A percentile compares a stretch with the other conserved stretches of the same genome.
Evolutionary conservation across 768 basidiomycete species (phyloP).

Genomic region (Suillus subalutaceus): DNA sequence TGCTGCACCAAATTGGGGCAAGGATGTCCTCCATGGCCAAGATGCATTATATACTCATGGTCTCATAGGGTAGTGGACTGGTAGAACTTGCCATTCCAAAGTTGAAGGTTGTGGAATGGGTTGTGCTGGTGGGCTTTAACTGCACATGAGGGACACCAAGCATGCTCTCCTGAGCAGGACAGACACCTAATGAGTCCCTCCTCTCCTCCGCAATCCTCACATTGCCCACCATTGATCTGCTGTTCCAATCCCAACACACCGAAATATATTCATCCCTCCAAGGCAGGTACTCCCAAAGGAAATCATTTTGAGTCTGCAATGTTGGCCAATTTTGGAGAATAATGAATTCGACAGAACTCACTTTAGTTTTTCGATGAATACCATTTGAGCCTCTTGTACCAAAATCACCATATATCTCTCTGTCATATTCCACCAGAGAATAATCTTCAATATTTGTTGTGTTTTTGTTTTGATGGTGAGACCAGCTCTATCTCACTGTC

Average conservation of each 20-base stretch:
- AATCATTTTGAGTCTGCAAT: constrained; percentile 9
- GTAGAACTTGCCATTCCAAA: constrained; percentile 26
- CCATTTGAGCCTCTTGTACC: not conserved
- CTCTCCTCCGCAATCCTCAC: not conserved
- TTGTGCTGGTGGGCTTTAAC: constrained; percentile 1
- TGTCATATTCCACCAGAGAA: not conserved
- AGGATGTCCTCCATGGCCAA: constrained; percentile 24
- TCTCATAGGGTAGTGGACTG: constrained; percentile 17
- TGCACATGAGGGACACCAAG: constrained; percentile 7
- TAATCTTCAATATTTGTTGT: not conserved
- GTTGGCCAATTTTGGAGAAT: no score
- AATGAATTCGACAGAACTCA: not conserved
- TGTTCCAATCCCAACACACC: not conserved
- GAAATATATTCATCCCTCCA: not conserved
- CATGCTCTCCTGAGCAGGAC: constrained; percentile 8
- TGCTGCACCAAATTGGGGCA: constrained; percentile 15
- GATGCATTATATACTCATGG: constrained; percentile 19
- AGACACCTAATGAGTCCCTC: not conserved
- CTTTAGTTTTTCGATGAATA: not conserved
- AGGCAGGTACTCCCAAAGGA: constrained; percentile 1
- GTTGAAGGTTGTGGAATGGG: constrained; percentile 22
- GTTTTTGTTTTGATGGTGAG: not conserved
- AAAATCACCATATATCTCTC: not conserved
- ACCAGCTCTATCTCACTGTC: not conserved
- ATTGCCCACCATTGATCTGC: not conserved